A percentile compares a stretch with the other conserved stretches of the same genome.
Conservation (phyloP, 2,329 filamentous ascomycete species). For the Tympanopsis confertula region DNA sequence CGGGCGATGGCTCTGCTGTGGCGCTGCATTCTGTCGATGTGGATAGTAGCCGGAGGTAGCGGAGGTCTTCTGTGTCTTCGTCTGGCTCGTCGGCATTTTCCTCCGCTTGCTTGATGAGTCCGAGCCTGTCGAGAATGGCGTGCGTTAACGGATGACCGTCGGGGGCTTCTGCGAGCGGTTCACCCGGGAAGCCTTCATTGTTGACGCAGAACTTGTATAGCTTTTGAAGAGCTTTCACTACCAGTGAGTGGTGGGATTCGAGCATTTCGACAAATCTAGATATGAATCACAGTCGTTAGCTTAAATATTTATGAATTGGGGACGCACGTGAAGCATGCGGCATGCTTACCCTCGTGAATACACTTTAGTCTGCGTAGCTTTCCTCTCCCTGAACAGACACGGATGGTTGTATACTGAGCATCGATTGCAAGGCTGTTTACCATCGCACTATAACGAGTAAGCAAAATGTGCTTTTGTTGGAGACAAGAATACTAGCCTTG, state of each 20-base stretch:
- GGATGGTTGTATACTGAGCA: conserved; percentile 27
- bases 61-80: conserved; percentile 17
- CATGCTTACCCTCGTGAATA: conserved; percentile 25
- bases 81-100: conserved; percentile 20
- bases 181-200: conserved; percentile 27
- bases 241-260: conserved; percentile 26
- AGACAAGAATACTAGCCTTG: conserved; percentile 16
- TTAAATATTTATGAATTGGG: background rate
- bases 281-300: background rate
- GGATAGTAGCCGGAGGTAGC: conserved; percentile 20
- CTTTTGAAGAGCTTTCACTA: conserved; percentile 25
- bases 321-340: too few species aligned
- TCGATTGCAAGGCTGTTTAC: conserved; percentile 28
- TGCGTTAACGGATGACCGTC: conserved; percentile 27
- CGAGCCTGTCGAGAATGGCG: conserved; percentile 25
- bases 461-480: conserved; percentile 4
- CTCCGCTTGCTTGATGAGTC: conserved; percentile 27
- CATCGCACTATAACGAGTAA: conserved; percentile 22
- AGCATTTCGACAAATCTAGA: conserved; percentile 28
- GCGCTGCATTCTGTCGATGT: conserved; percentile 21
- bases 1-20: conserved; percentile 22
- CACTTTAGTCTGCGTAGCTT: conserved; percentile 27
- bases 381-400: conserved; percentile 27
- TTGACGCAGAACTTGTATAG: conserved; percentile 25
- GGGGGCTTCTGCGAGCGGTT: conserved; percentile 21